phyloP scores from a whole-genome alignment of 2,329 filamentous ascomycete species.

The Fusarium tanahbumbuense region DNA sequence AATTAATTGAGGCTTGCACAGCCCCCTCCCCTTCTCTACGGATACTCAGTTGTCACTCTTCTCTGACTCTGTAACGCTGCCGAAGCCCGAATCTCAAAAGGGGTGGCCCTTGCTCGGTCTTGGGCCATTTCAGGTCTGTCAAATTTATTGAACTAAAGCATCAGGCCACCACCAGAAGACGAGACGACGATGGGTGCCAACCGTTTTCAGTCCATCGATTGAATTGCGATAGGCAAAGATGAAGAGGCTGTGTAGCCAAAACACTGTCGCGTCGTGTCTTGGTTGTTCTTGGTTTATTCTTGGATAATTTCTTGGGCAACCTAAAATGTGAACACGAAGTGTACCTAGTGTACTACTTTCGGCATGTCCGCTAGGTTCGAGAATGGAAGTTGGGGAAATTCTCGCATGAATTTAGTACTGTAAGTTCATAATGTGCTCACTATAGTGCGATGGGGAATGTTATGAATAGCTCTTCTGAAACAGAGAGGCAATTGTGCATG shows the following conservation, averaged over 20 bases:
- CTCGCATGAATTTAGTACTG: conserved; percentile 6
- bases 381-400: background rate
- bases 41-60: background rate
- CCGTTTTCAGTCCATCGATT: background rate
- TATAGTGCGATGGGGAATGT: conserved; percentile 22
- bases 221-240: conserved; percentile 12
- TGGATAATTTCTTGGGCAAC: conserved; percentile 10
- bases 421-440: conserved; percentile 3
- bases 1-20: conserved; percentile 42
- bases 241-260: conserved; percentile 17
- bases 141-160: background rate
- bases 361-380: conserved; percentile 9
- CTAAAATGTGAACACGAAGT: background rate
- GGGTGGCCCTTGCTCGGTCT: conserved; percentile 16
- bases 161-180: background rate
- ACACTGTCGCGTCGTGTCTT: conserved; percentile 13
- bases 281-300: conserved; percentile 15
- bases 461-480: conserved; percentile 16
- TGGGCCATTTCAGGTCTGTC: conserved; percentile 21
- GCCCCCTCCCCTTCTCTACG: conserved; percentile 18
- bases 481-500: conserved; percentile 7
- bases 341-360: background rate
- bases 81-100: conserved; percentile 25
- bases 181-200: background rate
- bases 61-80: conserved; percentile 28